These are phyloP conservation scores for Cardiosporidium cionae DNA, from an alignment of 169 alveolate genomes.

Conservation along the genomic window DNA sequence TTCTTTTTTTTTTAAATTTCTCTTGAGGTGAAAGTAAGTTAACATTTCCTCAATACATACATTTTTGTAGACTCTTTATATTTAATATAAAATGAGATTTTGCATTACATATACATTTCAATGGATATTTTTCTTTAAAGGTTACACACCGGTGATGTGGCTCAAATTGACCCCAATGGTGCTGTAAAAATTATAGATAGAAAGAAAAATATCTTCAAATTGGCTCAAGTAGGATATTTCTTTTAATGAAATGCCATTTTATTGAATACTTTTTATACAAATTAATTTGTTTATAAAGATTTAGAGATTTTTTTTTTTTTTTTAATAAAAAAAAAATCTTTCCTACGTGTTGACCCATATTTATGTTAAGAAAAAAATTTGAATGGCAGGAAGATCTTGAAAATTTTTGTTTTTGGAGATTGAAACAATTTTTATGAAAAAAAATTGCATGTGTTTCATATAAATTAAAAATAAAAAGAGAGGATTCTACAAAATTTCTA, in stretches of 20 bases:
- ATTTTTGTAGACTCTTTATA: too few species aligned
- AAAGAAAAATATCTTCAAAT: constrained; percentile 86
- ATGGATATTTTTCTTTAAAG: too few species aligned
- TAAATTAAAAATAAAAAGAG: too few species aligned
- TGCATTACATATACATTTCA: too few species aligned
- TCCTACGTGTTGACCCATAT: background rate
- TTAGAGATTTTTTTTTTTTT: background rate
- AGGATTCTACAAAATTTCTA: too few species aligned
- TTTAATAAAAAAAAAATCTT: background rate
- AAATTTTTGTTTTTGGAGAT: background rate
- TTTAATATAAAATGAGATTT: too few species aligned
- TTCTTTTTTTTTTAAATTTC: too few species aligned
- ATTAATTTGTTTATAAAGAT: background rate
- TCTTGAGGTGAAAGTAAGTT: too few species aligned
- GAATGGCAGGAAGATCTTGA: background rate
- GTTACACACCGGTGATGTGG: constrained; percentile 85
- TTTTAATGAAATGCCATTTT: background rate
- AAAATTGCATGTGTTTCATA: too few species aligned
- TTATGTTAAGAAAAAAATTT: background rate
- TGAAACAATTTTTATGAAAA: background rate
- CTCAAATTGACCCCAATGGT: constrained; percentile 28
- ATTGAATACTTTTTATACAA: background rate
- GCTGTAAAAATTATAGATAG: constrained; percentile 81
- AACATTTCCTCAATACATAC: too few species aligned
- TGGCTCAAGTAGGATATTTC: constrained; percentile 54